Percentiles rank a stretch among this genome's conserved stretches.
These are phyloP conservation scores for Castanospermum australe DNA, from an alignment of 306 rosid genomes.

Conservation along the genomic window DNA sequence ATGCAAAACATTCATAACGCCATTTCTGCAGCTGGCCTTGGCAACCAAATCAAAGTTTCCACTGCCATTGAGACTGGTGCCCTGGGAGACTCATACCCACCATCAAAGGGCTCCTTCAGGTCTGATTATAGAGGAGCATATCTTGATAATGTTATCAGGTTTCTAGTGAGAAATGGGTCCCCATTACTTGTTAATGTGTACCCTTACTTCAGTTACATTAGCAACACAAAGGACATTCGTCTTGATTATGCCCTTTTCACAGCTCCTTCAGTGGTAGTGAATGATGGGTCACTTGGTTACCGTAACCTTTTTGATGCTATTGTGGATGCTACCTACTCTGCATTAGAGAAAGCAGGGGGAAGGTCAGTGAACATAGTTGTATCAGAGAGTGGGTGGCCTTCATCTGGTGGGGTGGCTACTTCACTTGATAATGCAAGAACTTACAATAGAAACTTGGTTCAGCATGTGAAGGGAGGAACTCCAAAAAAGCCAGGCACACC, in stretches of 20 bases:
- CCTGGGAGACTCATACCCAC: slow-evolving; percentile 39
- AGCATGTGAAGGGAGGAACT: slow-evolving; percentile 43
- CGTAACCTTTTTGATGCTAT: slow-evolving; percentile 43
- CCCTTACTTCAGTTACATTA: slow-evolving; percentile 35
- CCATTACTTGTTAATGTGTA: slow-evolving; percentile 49
- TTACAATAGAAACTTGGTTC: slow-evolving; percentile 41
- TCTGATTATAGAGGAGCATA: neutral
- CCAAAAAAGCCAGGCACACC: slow-evolving; percentile 36
- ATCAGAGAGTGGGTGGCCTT: slow-evolving; percentile 62
- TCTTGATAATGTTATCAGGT: slow-evolving; percentile 28
- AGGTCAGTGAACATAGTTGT: slow-evolving; percentile 38
- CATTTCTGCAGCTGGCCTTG: slow-evolving; percentile 27
- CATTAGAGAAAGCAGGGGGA: slow-evolving; percentile 44
- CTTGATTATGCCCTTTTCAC: slow-evolving; percentile 44
- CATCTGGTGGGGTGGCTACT: slow-evolving; percentile 42
- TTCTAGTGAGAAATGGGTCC: slow-evolving; percentile 24
- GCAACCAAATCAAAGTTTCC: slow-evolving; percentile 41
- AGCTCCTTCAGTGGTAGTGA: slow-evolving; percentile 25
- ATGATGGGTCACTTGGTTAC: slow-evolving; percentile 37
- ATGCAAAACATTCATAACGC: slow-evolving; percentile 48
- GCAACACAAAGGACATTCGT: neutral
- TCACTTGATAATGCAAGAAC: slow-evolving; percentile 39
- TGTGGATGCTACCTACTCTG: slow-evolving; percentile 41
- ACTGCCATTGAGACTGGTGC: slow-evolving; percentile 32
- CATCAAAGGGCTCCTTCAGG: slow-evolving; percentile 43